Evolutionary conservation across 1,284 basidiomycete genomes (phyloP), one percentile per base, ranked within the genome.

Genomic region (Ustilago xerochloae): DNA sequence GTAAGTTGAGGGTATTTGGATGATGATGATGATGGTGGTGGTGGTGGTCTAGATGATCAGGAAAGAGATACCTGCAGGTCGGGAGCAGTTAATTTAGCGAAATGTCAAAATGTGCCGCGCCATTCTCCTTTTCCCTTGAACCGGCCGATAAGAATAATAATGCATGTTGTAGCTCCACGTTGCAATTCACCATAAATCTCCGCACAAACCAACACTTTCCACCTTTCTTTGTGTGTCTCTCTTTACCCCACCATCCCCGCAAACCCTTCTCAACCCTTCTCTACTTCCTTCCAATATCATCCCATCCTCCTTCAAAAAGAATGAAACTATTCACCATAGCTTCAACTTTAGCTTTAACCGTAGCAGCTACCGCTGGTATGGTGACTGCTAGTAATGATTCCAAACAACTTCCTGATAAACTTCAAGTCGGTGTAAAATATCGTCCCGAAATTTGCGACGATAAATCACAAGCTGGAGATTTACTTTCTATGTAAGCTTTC

Each of bases 401-500:
- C 10, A 46, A 24, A 15, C n/a, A n/a, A n/a, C 29, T 69, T 32
- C 79, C 82, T 1, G 63, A 71, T 63, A 41, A 64, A 54, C 62
- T 84, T 53, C 76, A 79, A 57, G 75, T 81, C 46, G 85, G 75
- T 9, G 86, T 88, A 77, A 87, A 86, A 77, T 83, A 85, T 81
- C 85, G 85, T 64, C 77, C 78, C 4, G 87, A 87, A 2, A 86
- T 87, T 43, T 93, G 93, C 82, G 58, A 87, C 2, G 74, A 86
- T 32, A 89, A 88, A 77, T 88, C 91, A 0, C 83, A 86, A 81
- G 89, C 87, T 39, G 91, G 91, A 0, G 92, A 93, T 82, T 79
- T 85, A 45, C 87, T 94, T 73, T 82, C 88, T 71, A 91, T 94
- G 71, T n/a, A n/a, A n/a, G n/a, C n/a, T n/a, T n/a, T n/a, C n/a